Evolutionary conservation across 1,139 yeast genomes (phyloP).

Genomic region (Saccharomyces hybrid): DNA sequence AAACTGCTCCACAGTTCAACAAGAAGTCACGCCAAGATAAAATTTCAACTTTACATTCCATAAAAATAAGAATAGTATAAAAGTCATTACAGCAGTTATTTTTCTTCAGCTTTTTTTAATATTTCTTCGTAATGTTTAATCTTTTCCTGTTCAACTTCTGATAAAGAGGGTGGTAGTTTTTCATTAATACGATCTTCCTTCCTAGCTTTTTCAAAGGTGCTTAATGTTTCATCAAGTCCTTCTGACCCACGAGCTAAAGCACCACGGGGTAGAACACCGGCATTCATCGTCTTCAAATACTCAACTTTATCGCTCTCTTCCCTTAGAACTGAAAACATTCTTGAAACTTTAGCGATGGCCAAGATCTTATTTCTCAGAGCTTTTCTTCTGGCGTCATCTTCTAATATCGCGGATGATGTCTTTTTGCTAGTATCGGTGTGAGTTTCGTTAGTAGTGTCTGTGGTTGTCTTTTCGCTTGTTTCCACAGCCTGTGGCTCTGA

Average conservation of each 20-base stretch:
- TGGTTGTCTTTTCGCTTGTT: neutral
- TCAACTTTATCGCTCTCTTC: constrained; percentile 86
- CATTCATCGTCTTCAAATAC: constrained; percentile 63
- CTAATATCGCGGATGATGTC: constrained; percentile 13
- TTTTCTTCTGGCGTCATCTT: constrained; percentile 33
- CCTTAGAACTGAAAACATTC: constrained; percentile 86
- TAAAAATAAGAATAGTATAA: neutral
- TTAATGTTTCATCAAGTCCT: constrained; percentile 63
- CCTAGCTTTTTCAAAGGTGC: constrained; percentile 77
- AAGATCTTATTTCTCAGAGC: constrained; percentile 81
- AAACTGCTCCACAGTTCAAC: neutral
- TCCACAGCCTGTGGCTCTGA: constrained; percentile 9
- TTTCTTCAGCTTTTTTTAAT: constrained; percentile 3
- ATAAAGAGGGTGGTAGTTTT: constrained; percentile 73
- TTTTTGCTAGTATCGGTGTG: constrained; percentile 6
- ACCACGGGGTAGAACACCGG: constrained; percentile 78
- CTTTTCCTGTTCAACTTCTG: constrained; percentile 45
- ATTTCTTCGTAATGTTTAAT: constrained; percentile 37
- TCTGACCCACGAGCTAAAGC: constrained; percentile 76
- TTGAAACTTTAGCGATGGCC: constrained; percentile 89
- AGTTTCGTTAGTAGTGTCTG: constrained; percentile 31
- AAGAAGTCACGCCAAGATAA: neutral
- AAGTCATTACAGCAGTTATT: neutral
- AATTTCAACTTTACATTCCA: neutral
- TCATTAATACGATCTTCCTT: constrained; percentile 78